phyloP scores from a whole-genome alignment of 2,329 filamentous ascomycete genomes.

The Arthrobotrys sinensis region DNA sequence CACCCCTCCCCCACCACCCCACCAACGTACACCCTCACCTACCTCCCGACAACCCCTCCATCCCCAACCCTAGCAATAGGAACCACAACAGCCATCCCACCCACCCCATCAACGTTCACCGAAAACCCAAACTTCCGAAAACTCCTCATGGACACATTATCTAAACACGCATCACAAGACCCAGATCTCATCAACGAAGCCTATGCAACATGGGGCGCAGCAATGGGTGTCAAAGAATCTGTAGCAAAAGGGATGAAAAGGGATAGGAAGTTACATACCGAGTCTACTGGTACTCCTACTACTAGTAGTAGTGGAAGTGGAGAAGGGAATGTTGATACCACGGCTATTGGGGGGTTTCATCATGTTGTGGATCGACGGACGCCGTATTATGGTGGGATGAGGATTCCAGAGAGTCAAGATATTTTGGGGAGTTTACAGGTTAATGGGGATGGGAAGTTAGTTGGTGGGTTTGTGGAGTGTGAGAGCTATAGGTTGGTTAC shows the following conservation, averaged over 20 bases:
- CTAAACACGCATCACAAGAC: slow-evolving; percentile 73
- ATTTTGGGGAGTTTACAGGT: slow-evolving; percentile 79
- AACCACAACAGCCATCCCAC: slow-evolving; percentile 74
- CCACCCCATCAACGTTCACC: slow-evolving; percentile 74
- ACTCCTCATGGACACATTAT: slow-evolving; percentile 74
- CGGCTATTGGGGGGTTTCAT: slow-evolving; percentile 73
- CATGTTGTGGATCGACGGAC: slow-evolving; percentile 77
- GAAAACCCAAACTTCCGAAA: slow-evolving; percentile 75
- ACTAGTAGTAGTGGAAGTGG: slow-evolving; percentile 2
- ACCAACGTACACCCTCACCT: slow-evolving; percentile 73
- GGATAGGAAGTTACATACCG: slow-evolving; percentile 42
- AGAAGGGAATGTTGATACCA: slow-evolving; percentile 65
- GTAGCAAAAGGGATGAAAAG: slow-evolving; percentile 60
- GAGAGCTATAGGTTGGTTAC: slow-evolving; percentile 77
- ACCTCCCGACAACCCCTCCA: slow-evolving; percentile 74
- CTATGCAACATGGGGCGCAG: slow-evolving; percentile 75
- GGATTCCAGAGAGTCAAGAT: slow-evolving; percentile 79
- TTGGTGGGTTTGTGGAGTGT: slow-evolving; percentile 67
- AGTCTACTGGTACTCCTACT: slow-evolving; percentile 22
- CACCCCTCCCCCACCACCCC: slow-evolving; percentile 68
- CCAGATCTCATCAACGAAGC: slow-evolving; percentile 70
- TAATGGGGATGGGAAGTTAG: slow-evolving; percentile 73
- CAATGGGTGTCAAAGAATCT: slow-evolving; percentile 63
- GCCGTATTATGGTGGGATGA: slow-evolving; percentile 74
- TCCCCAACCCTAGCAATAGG: slow-evolving; percentile 73